Percentiles rank a stretch among this genome's conserved stretches.
These are phyloP conservation scores for Trametes versicolor DNA, from an alignment of 1,284 basidiomycete genomes.

Conservation along the genomic window DNA sequence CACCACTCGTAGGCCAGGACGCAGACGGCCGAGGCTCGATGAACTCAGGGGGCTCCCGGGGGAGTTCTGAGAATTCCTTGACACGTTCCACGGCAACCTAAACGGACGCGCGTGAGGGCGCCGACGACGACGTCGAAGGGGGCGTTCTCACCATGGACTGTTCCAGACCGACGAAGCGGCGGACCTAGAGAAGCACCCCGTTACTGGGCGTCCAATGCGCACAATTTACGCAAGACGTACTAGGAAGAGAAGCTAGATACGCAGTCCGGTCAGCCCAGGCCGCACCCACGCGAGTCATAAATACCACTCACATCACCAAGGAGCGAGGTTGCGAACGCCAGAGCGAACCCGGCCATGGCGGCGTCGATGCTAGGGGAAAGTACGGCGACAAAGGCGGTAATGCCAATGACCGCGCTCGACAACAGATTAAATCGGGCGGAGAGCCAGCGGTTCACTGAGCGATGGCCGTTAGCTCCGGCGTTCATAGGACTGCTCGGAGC, in stretches of 20 bases:
- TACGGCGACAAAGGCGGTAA: conserved; percentile 77
- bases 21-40: conserved; percentile 86
- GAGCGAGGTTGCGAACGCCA: conserved; percentile 84
- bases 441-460: conserved; percentile 80
- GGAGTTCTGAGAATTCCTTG: conserved; percentile 88
- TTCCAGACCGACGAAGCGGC: conserved; percentile 86
- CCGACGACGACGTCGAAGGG: conserved; percentile 13
- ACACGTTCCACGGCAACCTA: conserved; percentile 91
- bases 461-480: conserved; percentile 25
- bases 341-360: conserved; percentile 84
- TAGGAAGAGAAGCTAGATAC: conserved; percentile 58
- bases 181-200: conserved; percentile 48
- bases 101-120: conserved; percentile 15
- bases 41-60: conserved; percentile 82
- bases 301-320: conserved; percentile 70
- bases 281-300: not conserved
- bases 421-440: conserved; percentile 87
- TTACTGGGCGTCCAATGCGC: conserved; percentile 14
- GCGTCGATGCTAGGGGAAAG: conserved; percentile 78
- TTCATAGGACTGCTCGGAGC: conserved; percentile 23
- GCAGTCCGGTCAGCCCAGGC: conserved; percentile 43
- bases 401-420: conserved; percentile 76
- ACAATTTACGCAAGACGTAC: conserved; percentile 37
- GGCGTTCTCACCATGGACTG: conserved; percentile 81
- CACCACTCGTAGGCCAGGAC: conserved; percentile 84